A percentile compares a stretch with the other conserved stretches of the same genome.
These are phyloP conservation scores for Penicillium brasilianum DNA, from an alignment of 2,329 filamentous ascomycete genomes.

Conservation along the genomic window DNA sequence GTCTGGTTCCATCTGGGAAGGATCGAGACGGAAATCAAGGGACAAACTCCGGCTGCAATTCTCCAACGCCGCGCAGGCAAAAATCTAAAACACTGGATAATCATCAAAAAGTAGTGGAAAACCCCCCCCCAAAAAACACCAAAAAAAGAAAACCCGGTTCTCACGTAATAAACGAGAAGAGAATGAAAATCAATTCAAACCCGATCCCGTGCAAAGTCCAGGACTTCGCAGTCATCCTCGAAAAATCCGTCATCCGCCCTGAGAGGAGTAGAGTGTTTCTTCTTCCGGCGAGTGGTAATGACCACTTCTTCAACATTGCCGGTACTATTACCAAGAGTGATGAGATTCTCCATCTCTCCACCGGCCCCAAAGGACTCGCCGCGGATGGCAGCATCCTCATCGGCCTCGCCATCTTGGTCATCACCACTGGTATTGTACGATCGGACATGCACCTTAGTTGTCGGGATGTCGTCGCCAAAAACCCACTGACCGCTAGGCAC, in stretches of 20 bases:
- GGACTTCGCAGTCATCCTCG: slow-evolving; percentile 88
- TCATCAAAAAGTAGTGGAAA: slow-evolving; percentile 14
- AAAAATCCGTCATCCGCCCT: slow-evolving; percentile 74
- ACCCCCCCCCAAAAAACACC: too few relatives aligned
- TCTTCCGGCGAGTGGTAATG: slow-evolving; percentile 76
- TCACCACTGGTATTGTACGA: slow-evolving; percentile 49
- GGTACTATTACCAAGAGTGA: slow-evolving; percentile 58
- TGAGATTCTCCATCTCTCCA: slow-evolving; percentile 54
- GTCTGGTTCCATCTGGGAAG: slow-evolving; percentile 11
- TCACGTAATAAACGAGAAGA: not conserved
- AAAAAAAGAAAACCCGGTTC: not conserved
- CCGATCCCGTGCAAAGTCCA: slow-evolving; percentile 76
- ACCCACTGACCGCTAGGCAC: slow-evolving; percentile 52
- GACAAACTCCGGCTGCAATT: slow-evolving; percentile 21
- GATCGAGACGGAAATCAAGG: slow-evolving; percentile 14
- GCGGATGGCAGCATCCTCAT: slow-evolving; percentile 31
- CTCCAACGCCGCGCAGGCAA: slow-evolving; percentile 25
- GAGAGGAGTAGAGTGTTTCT: slow-evolving; percentile 47
- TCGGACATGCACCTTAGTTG: slow-evolving; percentile 54
- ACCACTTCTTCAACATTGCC: slow-evolving; percentile 76
- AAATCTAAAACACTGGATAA: slow-evolving; percentile 24
- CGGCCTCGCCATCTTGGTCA: slow-evolving; percentile 44
- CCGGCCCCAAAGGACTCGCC: slow-evolving; percentile 39
- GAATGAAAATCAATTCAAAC: slow-evolving; percentile 44
- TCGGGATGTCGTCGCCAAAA: slow-evolving; percentile 58